Base-by-base conservation (phyloP, 148 eudicot genomes). In the Vaccinium corymbosum region DNA sequence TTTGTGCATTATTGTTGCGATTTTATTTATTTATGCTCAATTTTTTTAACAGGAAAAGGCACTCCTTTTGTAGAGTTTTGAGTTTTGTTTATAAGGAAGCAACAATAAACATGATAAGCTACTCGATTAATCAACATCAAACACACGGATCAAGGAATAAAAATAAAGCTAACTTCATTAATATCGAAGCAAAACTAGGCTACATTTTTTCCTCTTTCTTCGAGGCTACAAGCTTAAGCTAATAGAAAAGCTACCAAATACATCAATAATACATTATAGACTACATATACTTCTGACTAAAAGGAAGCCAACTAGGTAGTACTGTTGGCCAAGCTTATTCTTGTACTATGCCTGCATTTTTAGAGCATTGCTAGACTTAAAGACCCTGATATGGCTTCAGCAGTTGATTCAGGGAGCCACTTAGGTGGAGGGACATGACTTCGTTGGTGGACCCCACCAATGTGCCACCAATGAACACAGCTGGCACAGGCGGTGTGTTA, bases 401-500 rank as follows among this genome's bases (percentile, higher is more conserved):
- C 42, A 78, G 78, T 9, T 82, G 89, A 25, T 81, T 61, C 20
- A 87, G 85, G 2, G 80, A 70, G 83, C 89, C 89, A 14, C 87
- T 82, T 12, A 87, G 85, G 68, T 87, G 89, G 83, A 87, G 89
- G 38, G 87, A 80, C 88, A 87, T 87, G 86, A 87, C 88, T 79
- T 87, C 88, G 22, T 87, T 87, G 72, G 88, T 84, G 50, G 87
- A 84, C 19, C 89, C 89, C 49, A 83, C 87, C 16, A 89, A 87
- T 87, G 89, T 85, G 12, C 98, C 98, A 9, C 91, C 92, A 27
- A 97, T 92, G 91, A 93, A 97, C 59, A 97, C 93, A 0, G 98
- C 94, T 14, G 99, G 99, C 7, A 93, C 88, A 0, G 94, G 72
- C 15, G 35, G 89, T 0, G 92, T 85, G 83, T 79, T 92, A 87